Base-by-base conservation (phyloP, 495 filamentous ascomycete species). In the Hyaloscypha finlandica region DNA sequence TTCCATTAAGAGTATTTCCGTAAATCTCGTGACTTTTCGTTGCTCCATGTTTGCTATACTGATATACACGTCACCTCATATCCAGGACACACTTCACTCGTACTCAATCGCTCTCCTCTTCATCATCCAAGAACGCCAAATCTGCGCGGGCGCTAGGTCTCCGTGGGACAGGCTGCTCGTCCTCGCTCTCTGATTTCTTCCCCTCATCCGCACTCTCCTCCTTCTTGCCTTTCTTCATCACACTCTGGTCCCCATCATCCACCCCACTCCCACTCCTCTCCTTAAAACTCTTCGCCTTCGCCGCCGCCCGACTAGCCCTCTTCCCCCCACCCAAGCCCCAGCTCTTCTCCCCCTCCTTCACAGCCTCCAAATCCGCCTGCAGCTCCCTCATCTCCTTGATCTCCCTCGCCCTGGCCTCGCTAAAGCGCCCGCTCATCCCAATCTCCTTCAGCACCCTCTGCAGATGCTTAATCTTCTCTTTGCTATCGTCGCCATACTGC, bases 391-490 rank as follows among this genome's bases (percentile, higher is more conserved):
- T 81, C 75, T 95, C 93, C 72, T 91, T 93, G 72, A 97, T 97
- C 78, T 91, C 86, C 31, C 80, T 84, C 6, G 95, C 96, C 69
- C 90, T 96, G 39, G 92, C 87, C 67, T 88, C 81, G 1, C 92
- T 96, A 77, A 90, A 96, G 30, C 93, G 85, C 0, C 94, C 94
- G 8, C 84, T 86, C 90, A 99, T 97, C 4, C 95, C 96, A 30
- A 86, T 81, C 8, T 95, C 91, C 30, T 81, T 81, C 37, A 99
- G 83, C 85, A 96, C 88, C 4, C 76, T 75, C 71, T 86, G 92
- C 16, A 98, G 84, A 76, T 96, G 92, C 63, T 79, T 79, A 65
- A 97, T 93, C 80, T 97, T 97, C 9, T 85, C 91, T 70, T 89
- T 91, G 16, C 84, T 74, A 31, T 84, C 77, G 51, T 80, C 75